Evolutionary conservation across 2,329 filamentous ascomycete genomes (phyloP).

Genomic region (Aureobasidium sp.): DNA sequence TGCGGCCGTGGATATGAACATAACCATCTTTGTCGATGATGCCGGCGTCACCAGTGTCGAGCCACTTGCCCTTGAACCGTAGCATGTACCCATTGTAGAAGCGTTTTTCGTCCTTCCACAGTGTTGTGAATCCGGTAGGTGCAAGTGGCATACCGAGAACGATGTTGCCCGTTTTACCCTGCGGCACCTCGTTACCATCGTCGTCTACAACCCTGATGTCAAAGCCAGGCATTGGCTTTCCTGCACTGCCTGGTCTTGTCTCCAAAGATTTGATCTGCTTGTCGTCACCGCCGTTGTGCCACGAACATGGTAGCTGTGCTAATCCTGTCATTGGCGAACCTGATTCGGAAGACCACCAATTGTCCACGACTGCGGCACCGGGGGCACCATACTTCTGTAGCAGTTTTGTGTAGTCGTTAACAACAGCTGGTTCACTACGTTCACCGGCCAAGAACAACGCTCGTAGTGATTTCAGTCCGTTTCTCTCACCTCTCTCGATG

Average conservation of each 20-base stretch:
- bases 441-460: conserved; percentile 84
- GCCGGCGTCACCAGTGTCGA: conserved; percentile 88
- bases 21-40: conserved; percentile 67
- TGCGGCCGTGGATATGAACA: conserved; percentile 55
- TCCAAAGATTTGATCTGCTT: conserved; percentile 51
- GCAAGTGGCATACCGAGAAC: conserved; percentile 76
- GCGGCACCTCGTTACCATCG: conserved; percentile 61
- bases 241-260: conserved; percentile 78
- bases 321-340: conserved; percentile 63
- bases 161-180: conserved; percentile 81
- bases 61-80: conserved; percentile 72
- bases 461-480: conserved; percentile 64
- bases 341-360: conserved; percentile 69
- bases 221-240: conserved; percentile 87
- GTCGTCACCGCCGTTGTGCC: conserved; percentile 46
- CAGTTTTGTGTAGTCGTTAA: conserved; percentile 72
- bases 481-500: conserved; percentile 54
- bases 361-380: conserved; percentile 59
- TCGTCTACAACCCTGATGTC: conserved; percentile 82
- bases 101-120: conserved; percentile 79
- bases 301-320: conserved; percentile 49
- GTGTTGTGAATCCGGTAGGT: conserved; percentile 75
- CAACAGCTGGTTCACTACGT: conserved; percentile 77
- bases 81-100: conserved; percentile 83
- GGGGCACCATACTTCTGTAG: conserved; percentile 59